phyloP scores from a whole-genome alignment of 2,329 filamentous ascomycete species.

The Scedosporium minutisporum region DNA sequence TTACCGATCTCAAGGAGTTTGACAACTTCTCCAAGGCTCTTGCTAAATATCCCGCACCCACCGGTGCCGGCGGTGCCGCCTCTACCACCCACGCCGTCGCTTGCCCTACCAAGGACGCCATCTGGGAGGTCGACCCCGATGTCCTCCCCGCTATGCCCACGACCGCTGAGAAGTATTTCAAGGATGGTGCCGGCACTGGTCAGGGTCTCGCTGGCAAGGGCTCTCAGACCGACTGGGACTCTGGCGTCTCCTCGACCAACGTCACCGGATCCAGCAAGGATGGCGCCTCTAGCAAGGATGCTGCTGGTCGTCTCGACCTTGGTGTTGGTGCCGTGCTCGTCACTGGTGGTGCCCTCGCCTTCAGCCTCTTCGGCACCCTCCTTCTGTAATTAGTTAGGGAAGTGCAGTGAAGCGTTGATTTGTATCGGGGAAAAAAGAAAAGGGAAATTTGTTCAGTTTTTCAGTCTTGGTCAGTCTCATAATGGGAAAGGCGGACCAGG shows the following conservation, averaged over 20 bases:
- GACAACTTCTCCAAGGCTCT: constrained; percentile 39
- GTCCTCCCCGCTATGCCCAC: constrained; percentile 42
- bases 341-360: constrained; percentile 23
- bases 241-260: constrained; percentile 36
- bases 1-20: constrained; percentile 55
- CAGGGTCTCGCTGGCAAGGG: constrained; percentile 43
- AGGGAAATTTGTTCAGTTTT: neutral
- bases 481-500: neutral
- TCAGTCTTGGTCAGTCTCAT: neutral
- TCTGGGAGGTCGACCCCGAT: constrained; percentile 43
- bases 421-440: neutral
- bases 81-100: constrained; percentile 34
- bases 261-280: constrained; percentile 19
- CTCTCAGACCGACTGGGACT: constrained; percentile 41
- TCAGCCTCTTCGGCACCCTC: constrained; percentile 28
- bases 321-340: constrained; percentile 21
- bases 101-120: constrained; percentile 38
- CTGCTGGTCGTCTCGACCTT: constrained; percentile 16
- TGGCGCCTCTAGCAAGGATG: constrained; percentile 11
- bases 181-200: constrained; percentile 40
- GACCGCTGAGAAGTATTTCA: constrained; percentile 42
- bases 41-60: constrained; percentile 38
- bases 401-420: neutral
- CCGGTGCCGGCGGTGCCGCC: constrained; percentile 38
- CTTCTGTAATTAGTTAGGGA: constrained; percentile 23